Evolutionary conservation across 441 rosid genomes (phyloP).

Genomic region (Geranium incanum): DNA sequence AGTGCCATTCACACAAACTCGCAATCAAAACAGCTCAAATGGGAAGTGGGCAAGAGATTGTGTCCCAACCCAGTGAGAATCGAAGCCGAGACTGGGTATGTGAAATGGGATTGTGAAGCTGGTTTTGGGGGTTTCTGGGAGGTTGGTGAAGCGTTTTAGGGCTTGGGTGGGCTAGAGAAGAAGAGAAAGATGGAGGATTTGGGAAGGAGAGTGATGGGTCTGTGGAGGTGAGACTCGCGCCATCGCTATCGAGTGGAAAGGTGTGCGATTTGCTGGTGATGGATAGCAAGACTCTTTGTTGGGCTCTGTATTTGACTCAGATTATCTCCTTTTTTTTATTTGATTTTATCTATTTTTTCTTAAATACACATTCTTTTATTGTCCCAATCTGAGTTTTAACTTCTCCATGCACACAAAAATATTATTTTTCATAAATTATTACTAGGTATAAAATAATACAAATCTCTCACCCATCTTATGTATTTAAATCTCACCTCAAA

Average conservation of each 20-base stretch:
- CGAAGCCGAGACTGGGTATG: not conserved
- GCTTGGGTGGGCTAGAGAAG: not conserved
- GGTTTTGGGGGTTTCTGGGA: too few species aligned
- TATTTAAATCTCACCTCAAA: too few species aligned
- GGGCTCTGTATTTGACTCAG: too few species aligned
- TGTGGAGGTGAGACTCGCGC: not conserved
- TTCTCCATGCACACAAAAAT: too few species aligned
- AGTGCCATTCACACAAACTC: slow-evolving; percentile 40
- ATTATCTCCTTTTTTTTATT: too few species aligned
- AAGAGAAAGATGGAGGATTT: not conserved
- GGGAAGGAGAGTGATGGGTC: not conserved
- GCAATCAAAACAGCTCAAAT: not conserved
- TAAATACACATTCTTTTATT: too few species aligned
- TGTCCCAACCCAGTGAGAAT: not conserved
- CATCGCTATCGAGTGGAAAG: not conserved
- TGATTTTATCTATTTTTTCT: too few species aligned
- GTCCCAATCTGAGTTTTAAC: too few species aligned
- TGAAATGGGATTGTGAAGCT: too few species aligned
- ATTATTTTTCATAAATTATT: too few species aligned
- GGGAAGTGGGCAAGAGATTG: not conserved
- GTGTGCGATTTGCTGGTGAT: not conserved
- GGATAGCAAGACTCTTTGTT: not conserved
- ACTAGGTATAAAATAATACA: too few species aligned
- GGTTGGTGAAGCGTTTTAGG: not conserved
- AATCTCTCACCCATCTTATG: too few species aligned